These are phyloP conservation scores for Lodderomyces elongisporus DNA, from an alignment of 1,139 yeast species.

Conservation along the genomic window DNA sequence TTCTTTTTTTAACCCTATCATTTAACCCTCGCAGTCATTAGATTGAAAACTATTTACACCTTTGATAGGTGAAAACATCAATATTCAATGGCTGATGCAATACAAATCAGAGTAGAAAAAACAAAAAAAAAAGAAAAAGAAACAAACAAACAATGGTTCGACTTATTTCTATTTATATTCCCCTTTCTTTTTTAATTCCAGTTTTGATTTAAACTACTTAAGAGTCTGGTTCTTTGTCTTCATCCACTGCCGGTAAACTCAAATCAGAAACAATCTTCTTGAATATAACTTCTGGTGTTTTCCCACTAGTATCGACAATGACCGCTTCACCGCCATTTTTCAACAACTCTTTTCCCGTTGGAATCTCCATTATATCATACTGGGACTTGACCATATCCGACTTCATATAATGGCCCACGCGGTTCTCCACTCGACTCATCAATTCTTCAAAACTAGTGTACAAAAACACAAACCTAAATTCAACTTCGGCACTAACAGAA, in stretches of 20 bases:
- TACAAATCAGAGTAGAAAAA: too few relatives aligned
- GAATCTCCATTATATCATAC: slow-evolving; percentile 68
- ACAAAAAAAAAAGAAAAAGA: too few relatives aligned
- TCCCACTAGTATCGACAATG: slow-evolving; percentile 36
- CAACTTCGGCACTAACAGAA: slow-evolving; percentile 24
- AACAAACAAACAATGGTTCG: too few relatives aligned
- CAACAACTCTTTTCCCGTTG: slow-evolving; percentile 39
- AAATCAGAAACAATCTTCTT: slow-evolving; percentile 10
- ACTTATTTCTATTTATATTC: too few relatives aligned
- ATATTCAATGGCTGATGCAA: too few relatives aligned
- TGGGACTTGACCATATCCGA: slow-evolving; percentile 78
- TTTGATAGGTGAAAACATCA: too few relatives aligned
- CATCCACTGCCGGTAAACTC: slow-evolving; percentile 3
- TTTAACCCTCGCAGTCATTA: too few relatives aligned
- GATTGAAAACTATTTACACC: too few relatives aligned
- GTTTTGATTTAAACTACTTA: too few relatives aligned
- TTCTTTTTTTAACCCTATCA: too few relatives aligned
- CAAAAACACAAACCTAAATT: slow-evolving; percentile 60
- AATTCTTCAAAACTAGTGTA: slow-evolving; percentile 61
- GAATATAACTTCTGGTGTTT: slow-evolving; percentile 33
- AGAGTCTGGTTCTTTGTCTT: background rate
- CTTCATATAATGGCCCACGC: slow-evolving; percentile 84
- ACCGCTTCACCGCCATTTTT: slow-evolving; percentile 35
- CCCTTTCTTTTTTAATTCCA: too few relatives aligned
- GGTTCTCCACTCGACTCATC: slow-evolving; percentile 48